A percentile compares a stretch with the other conserved stretches of the same genome.
These are phyloP conservation scores for Arabidopsis thaliana DNA, from an alignment of 345 rosid genomes.

Conservation along the genomic window TAIR10.1 NC_003074.8:468501-469000, in stretches of 20 bases:
- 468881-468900: slow-evolving; percentile 38
- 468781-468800: not conserved
- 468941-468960: not conserved
- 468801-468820: not conserved
- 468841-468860: slow-evolving; percentile 29
- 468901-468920: slow-evolving; percentile 3
- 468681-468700: too few species aligned
- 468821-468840: not conserved
- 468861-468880: slow-evolving; percentile 17
- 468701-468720: too few species aligned
- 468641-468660: not conserved
- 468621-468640: not conserved
- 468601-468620: not conserved
- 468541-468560: not conserved
- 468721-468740: too few species aligned
- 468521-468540: slow-evolving; percentile 28
- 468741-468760: not conserved
- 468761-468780: not conserved
- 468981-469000: slow-evolving; percentile 25
- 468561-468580: not conserved
- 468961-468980: slow-evolving; percentile 3
- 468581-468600: not conserved
- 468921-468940: slow-evolving; percentile 29
- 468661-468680: not conserved
- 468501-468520: slow-evolving; percentile 25